phyloP scores from a whole-genome alignment of 192 early-diverging fungal species.

The Rhizoclosmatium sp. region DNA sequence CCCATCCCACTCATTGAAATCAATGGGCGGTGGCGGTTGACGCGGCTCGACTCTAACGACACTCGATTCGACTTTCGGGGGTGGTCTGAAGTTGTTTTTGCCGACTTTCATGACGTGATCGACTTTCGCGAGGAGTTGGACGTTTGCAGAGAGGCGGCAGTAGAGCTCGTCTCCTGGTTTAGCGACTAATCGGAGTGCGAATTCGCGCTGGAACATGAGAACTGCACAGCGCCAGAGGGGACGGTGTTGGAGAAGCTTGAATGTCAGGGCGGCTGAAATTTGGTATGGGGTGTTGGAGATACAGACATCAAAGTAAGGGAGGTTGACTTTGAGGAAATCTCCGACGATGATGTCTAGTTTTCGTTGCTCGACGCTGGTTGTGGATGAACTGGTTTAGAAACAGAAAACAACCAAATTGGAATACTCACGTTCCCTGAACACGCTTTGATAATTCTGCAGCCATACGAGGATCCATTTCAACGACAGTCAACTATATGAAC shows the following conservation, averaged over 20 bases:
- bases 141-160: slow-evolving; percentile 91
- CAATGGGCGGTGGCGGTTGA: slow-evolving; percentile 93
- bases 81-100: slow-evolving; percentile 97
- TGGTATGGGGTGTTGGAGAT: slow-evolving; percentile 99
- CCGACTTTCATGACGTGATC: slow-evolving; percentile 98
- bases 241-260: slow-evolving; percentile 96
- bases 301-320: slow-evolving; percentile 98
- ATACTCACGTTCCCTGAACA: slow-evolving; percentile 88
- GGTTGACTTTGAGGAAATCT: slow-evolving; percentile 95
- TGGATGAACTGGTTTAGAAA: neutral
- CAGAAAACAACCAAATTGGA: neutral
- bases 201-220: slow-evolving; percentile 99
- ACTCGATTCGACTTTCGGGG: slow-evolving; percentile 91
- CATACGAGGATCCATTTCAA: slow-evolving; percentile 95
- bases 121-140: slow-evolving; percentile 93
- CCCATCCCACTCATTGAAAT: slow-evolving; percentile 98
- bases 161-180: slow-evolving; percentile 93
- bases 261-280: slow-evolving; percentile 94
- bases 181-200: slow-evolving; percentile 92
- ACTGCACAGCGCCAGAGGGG: slow-evolving; percentile 88
- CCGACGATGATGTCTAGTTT: slow-evolving; percentile 95
- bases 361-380: slow-evolving; percentile 72
- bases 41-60: slow-evolving; percentile 94
- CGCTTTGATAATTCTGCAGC: slow-evolving; percentile 97
- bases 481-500: slow-evolving; percentile 65